These are phyloP conservation scores for Sonneratia alba DNA, from an alignment of 345 rosid species.

Conservation along the genomic window DNA sequence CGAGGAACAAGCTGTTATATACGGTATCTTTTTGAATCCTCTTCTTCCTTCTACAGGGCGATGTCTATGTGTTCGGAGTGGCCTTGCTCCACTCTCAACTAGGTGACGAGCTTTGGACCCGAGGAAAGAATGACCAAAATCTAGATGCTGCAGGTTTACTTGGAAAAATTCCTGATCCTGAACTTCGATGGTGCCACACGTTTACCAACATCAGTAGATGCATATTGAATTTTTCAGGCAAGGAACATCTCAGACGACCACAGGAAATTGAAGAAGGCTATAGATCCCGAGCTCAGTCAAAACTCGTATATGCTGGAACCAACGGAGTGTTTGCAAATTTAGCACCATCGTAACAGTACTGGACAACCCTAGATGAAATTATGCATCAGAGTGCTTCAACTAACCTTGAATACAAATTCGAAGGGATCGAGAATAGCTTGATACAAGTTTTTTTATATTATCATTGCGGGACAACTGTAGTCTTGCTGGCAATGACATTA, in stretches of 20 bases:
- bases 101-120: constrained; percentile 16
- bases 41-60: constrained; percentile 3
- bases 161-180: not conserved
- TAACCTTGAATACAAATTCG: constrained; percentile 5
- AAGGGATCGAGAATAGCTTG: constrained; percentile 11
- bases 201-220: too few species aligned
- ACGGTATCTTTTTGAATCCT: too few species aligned
- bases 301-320: constrained; percentile 8
- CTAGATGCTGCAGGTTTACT: constrained; percentile 11
- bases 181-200: not conserved
- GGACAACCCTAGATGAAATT: constrained; percentile 6
- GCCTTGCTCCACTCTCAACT: constrained; percentile 13
- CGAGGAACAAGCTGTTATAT: too few species aligned
- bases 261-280: constrained; percentile 8
- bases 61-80: constrained; percentile 13
- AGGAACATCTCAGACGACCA: constrained; percentile 7
- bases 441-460: not conserved
- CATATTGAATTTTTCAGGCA: constrained; percentile 1
- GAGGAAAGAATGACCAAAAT: constrained; percentile 13
- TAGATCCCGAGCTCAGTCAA: constrained; percentile 12
- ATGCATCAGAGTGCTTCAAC: constrained; percentile 11
- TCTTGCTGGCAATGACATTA: not conserved
- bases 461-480: not conserved
- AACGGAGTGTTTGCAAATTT: constrained; percentile 5
- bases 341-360: constrained; percentile 8